Base-by-base conservation (phyloP, 2,329 filamentous ascomycete genomes). In the Epichloe glyceriae region DNA sequence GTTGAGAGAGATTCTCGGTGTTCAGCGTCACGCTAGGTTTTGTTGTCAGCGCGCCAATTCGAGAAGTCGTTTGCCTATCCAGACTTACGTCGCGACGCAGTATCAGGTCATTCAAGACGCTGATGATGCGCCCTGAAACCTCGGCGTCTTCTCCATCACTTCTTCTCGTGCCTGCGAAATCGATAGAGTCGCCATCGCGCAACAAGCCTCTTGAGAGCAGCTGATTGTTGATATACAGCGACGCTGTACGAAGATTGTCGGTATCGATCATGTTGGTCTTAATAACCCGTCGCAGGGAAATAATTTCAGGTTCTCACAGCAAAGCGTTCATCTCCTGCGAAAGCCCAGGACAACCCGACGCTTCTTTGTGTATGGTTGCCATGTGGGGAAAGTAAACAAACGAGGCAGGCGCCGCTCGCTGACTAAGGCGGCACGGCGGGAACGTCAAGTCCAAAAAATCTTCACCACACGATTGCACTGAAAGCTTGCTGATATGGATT, bases 51-150 rank as follows among this genome's bases (percentile, higher is more conserved):
- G n/a, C n/a, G 10, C 3, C 20, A 26, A 22, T 5, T 42, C 14
- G 15, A n/a, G 7, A 15, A 14, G 34, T 33, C 38, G 7, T 15
- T 5, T n/a, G n/a, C 37, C 22, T 12, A 15, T 19, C 38, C 7
- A 20, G 1, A 54, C 65, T 44, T 73, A 95, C 88, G 66, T 98
- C 93, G 73, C 90, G 81, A 57, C 90, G 80, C 53, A 96, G 67
- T 53, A 98, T 88, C 58, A 98, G 70, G 64, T 98, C 93, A 67
- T 98, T 95, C 46, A 98, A 82, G 22, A 98, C 77, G 63, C 91
- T 86, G 70, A 98, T 95, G 59, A 97, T 83, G 57, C 82, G 80
- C 19, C 86, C 85, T 82, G 93, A 91, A 17, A 86, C 86, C 47
- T 77, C 79, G 2, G 61, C 55, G 22, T 66, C 63, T 41, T 74